Base-by-base conservation (phyloP, 2,329 filamentous ascomycete genomes). In the Apiospora malaysiana region DNA sequence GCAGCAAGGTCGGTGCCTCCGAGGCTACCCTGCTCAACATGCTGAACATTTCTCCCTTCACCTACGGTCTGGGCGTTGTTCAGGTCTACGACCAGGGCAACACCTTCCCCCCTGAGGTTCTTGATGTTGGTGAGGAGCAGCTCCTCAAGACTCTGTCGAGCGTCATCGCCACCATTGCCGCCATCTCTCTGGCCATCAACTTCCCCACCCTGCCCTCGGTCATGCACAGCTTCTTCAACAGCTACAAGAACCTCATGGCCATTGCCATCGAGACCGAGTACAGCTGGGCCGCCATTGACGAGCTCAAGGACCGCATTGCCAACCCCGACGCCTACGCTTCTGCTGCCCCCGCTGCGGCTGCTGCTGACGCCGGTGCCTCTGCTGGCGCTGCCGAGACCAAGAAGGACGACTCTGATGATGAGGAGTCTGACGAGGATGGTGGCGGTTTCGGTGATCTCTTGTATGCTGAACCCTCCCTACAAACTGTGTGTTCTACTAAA, bases 11-110 rank as follows among this genome's bases (percentile, higher is more conserved):
- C 89, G 96, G 97, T 85, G 92, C 96, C 82, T 99, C 96, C 83
- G 96, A 99, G 90, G 96, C 96, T 78, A 97, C 95, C 82, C 91
- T 99, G 78, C 92, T 99, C 81, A 99, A 99, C 93, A 93, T 99
- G 95, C 88, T 99, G 84, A 98, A 98, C 92, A 99, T 99, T 90
- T 98, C 96, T 78, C 95, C 95, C 85, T 98, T 98, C 91, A 97
- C 95, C 83, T 99, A 98, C 88, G 96, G 96, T 89, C 97, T 99
- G 93, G 93, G 92, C 84, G 92, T 99, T 81, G 78, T 90, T 75
- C 95, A 98, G 90, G 94, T 99, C 85, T 99, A 99, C 90, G 95
- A 99, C 87, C 87, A 95, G 82, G 96, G 96, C 81, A 96, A 99
- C 90, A 91, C 90, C 79, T 99, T 99, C 91, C 88, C 90, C 76